These are phyloP conservation scores for Aspergillus puulaauensis DNA, from an alignment of 2,329 filamentous ascomycete genomes.

Conservation along the genomic window DNA sequence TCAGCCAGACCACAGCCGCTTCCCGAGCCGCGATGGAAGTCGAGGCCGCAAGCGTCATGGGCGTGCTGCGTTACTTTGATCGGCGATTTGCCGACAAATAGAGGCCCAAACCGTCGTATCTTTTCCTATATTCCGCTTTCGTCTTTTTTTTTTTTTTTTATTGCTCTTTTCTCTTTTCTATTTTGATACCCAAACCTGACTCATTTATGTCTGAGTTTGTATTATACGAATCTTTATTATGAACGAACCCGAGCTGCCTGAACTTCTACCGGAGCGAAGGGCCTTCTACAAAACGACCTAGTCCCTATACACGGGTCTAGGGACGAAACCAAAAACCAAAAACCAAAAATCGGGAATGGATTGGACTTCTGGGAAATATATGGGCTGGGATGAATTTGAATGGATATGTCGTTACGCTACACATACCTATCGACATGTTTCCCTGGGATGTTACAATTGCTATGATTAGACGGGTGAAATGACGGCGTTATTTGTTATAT, in stretches of 20 bases:
- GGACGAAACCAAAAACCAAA: not conserved
- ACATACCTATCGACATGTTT: not conserved
- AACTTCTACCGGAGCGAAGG: not conserved
- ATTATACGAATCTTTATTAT: slow-evolving; percentile 19
- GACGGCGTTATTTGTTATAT: slow-evolving; percentile 7
- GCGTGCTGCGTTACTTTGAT: slow-evolving; percentile 78
- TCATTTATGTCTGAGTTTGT: slow-evolving; percentile 26
- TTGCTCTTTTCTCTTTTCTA: slow-evolving; percentile 10
- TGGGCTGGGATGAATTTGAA: not conserved
- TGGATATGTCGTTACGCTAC: not conserved
- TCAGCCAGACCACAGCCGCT: slow-evolving; percentile 21
- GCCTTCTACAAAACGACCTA: not conserved
- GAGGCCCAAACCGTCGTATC: not conserved
- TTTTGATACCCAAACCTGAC: slow-evolving; percentile 28
- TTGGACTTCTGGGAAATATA: not conserved
- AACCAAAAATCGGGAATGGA: not conserved
- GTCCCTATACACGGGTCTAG: not conserved
- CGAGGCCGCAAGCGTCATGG: slow-evolving; percentile 81
- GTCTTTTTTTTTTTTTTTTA: slow-evolving; percentile 11
- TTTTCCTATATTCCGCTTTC: slow-evolving; percentile 1
- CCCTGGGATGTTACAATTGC: not conserved
- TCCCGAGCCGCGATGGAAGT: slow-evolving; percentile 66
- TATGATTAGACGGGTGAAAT: slow-evolving; percentile 16
- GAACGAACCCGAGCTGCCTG: not conserved
- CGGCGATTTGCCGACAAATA: slow-evolving; percentile 60